These are phyloP conservation scores for Biscogniauxia mediterranea DNA, from an alignment of 2,329 filamentous ascomycete genomes.

Conservation along the genomic window DNA sequence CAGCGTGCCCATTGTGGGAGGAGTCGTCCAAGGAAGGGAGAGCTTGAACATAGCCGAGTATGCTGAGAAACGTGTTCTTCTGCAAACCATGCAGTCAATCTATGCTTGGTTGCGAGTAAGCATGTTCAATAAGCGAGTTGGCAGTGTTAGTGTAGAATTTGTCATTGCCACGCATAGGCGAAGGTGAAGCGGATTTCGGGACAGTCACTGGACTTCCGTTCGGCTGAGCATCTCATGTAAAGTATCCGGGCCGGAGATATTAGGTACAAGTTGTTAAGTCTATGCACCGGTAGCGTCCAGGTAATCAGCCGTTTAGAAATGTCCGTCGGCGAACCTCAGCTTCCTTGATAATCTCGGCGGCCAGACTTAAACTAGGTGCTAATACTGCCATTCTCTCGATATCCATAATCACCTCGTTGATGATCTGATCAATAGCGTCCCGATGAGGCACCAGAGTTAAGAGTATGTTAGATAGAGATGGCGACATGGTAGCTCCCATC, in stretches of 20 bases:
- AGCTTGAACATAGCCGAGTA: constrained; percentile 24
- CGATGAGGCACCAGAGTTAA: constrained; percentile 52
- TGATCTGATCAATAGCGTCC: constrained; percentile 70
- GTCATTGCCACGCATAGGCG: constrained; percentile 9
- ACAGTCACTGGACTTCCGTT: constrained; percentile 14
- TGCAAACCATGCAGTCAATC: constrained; percentile 18
- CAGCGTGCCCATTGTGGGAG: constrained; percentile 28
- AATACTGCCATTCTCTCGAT: constrained; percentile 72
- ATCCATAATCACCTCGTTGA: constrained; percentile 73
- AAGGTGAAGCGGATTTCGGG: constrained; percentile 14
- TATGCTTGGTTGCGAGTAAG: constrained; percentile 20
- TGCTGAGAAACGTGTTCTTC: constrained; percentile 16
- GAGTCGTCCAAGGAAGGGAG: constrained; percentile 25
- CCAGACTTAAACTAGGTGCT: constrained; percentile 71
- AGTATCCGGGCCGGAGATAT: constrained; percentile 17
- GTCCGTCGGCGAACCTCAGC: constrained; percentile 70
- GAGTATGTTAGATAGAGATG: constrained; percentile 66
- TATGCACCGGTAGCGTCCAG: constrained; percentile 10
- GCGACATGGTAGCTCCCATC: constrained; percentile 82
- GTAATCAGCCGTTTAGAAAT: constrained; percentile 51
- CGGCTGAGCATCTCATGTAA: constrained; percentile 10
- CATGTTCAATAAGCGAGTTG: constrained; percentile 22
- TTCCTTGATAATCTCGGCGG: constrained; percentile 78
- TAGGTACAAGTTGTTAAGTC: constrained; percentile 8
- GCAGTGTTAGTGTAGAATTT: constrained; percentile 22